Conservation (phyloP, 495 filamentous ascomycete species). For the Xylaria flabelliformis region DNA sequence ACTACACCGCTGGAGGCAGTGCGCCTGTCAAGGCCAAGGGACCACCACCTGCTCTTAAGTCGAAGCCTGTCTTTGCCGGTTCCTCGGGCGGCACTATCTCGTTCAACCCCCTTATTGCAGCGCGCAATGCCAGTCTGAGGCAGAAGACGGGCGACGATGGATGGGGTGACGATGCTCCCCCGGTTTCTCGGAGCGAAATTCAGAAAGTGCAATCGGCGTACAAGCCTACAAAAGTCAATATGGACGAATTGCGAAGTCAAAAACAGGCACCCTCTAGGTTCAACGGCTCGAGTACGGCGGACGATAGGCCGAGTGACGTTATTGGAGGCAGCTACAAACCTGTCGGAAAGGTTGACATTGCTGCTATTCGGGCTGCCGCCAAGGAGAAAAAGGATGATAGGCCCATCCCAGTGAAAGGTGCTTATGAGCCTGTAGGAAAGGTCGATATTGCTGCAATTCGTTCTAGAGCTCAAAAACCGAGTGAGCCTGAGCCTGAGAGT, state of each 20-base stretch:
- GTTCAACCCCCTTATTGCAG: slow-evolving; percentile 67
- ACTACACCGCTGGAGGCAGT: slow-evolving; percentile 74
- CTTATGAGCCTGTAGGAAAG: slow-evolving; percentile 92
- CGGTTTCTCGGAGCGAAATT: slow-evolving; percentile 81
- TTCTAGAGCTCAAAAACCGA: slow-evolving; percentile 73
- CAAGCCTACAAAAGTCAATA: slow-evolving; percentile 90
- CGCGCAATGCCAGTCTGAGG: slow-evolving; percentile 51
- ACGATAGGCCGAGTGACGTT: slow-evolving; percentile 63
- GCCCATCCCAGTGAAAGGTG: slow-evolving; percentile 82
- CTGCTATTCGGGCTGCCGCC: slow-evolving; percentile 81
- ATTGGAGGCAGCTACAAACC: slow-evolving; percentile 94
- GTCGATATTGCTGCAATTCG: slow-evolving; percentile 95
- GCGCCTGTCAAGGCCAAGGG: slow-evolving; percentile 56
- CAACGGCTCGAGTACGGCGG: slow-evolving; percentile 44
- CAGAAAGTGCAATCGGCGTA: slow-evolving; percentile 94
- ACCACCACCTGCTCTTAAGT: slow-evolving; percentile 73
- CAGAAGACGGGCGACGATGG: slow-evolving; percentile 70
- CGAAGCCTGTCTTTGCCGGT: slow-evolving; percentile 88
- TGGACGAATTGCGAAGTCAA: slow-evolving; percentile 73
- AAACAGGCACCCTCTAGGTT: slow-evolving; percentile 67
- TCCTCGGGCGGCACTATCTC: slow-evolving; percentile 67
- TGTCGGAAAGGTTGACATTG: slow-evolving; percentile 95
- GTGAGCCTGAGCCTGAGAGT: slow-evolving; percentile 46
- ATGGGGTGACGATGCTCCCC: slow-evolving; percentile 95
- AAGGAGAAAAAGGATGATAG: slow-evolving; percentile 74